Base-by-base conservation (phyloP, 495 filamentous ascomycete species). In the Trypethelium eluteriae region DNA sequence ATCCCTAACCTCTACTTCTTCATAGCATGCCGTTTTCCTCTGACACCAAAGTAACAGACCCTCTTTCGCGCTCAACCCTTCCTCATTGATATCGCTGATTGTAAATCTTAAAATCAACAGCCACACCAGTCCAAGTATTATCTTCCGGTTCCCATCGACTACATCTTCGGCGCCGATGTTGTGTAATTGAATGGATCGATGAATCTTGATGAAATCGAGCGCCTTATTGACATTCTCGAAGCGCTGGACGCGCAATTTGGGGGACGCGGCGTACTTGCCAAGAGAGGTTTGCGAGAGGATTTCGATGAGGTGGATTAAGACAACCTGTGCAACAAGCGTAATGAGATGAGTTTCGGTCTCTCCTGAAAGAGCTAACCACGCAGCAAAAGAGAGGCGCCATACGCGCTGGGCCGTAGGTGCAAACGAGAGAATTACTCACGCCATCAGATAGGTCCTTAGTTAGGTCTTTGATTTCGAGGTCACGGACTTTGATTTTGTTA, bases 121-220 rank as follows among this genome's bases (percentile, higher is more conserved):
- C 94, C 94, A 98, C 72, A 98, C 96, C 63, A 98, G 80, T 34
- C 94, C 94, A 35, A 98, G 80, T 68, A 98, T 96, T 69, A 98
- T 96, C 82, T 98, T 98, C 66, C 88, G 83, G 76, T 98, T 98
- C 39, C 95, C 95, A 75, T 98, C 95, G 34, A 98, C 94, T 38
- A 98, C 91, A 83, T 98, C 94, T 79, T 98, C 94, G 1, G 94
- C 94, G 61, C 94, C 94, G 70, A 98, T 98, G 72, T 98, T 98
- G 67, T 91, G 96, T 88, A 98, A 91, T 74, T 95, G 92, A 63
- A 98, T 98, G 35, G 91, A 87, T 70, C 91, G 82, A 36, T 87
- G 86, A 36, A 59, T 36, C 74, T 90, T 93, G 79, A 98, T 92
- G 72, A 91, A 98, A 76, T 97, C 88, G 69, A 98, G 85, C 46